These are phyloP conservation scores for Populus deltoides DNA, from an alignment of 345 rosid species.

Conservation along the genomic window DNA sequence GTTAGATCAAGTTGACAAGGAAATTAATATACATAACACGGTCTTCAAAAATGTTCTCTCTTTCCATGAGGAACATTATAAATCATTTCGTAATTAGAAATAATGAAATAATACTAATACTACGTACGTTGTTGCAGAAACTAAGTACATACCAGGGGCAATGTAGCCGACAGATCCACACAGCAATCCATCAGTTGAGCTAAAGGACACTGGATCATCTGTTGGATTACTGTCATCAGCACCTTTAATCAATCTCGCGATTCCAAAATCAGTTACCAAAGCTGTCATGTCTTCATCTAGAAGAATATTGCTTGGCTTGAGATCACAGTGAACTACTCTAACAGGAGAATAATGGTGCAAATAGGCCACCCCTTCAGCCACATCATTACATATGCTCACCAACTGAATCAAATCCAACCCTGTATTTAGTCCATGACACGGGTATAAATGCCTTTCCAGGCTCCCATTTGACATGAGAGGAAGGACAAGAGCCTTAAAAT, in stretches of 20 bases:
- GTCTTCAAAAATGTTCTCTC: neutral
- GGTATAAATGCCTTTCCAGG: constrained; percentile 72
- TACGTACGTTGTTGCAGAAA: neutral
- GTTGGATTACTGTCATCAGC: constrained; percentile 31
- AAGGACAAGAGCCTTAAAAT: constrained; percentile 80
- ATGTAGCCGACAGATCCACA: constrained; percentile 93
- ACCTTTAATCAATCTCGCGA: constrained; percentile 58
- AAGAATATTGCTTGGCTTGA: constrained; percentile 90
- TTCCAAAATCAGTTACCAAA: constrained; percentile 86
- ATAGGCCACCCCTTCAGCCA: constrained; percentile 83
- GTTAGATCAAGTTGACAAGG: neutral
- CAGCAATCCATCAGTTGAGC: constrained; percentile 67
- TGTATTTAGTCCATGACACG: constrained; percentile 33
- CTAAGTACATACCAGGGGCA: constrained; percentile 66
- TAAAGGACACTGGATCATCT: constrained; percentile 52
- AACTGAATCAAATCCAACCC: constrained; percentile 61
- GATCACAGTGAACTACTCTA: constrained; percentile 90
- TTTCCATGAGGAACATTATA: neutral
- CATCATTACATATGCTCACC: constrained; percentile 71
- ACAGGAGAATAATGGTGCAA: constrained; percentile 81
- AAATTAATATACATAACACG: neutral
- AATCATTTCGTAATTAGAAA: neutral
- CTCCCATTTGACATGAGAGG: constrained; percentile 89
- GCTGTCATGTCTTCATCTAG: constrained; percentile 88
- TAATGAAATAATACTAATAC: neutral